Conservation (phyloP, 306 rosid genomes). For the Quercus suber region DNA sequence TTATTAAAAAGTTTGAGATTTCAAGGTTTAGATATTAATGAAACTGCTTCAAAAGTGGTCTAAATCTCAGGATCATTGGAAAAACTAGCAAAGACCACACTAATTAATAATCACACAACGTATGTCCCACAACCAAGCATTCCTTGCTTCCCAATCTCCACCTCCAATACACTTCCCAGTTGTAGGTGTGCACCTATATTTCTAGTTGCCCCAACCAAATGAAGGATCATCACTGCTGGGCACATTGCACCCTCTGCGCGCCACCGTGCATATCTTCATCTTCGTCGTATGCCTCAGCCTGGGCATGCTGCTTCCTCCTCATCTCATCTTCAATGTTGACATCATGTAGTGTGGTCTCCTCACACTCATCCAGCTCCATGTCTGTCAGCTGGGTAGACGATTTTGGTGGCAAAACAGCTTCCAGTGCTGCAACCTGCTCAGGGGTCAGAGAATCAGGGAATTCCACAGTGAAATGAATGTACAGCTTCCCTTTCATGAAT, state of each 20-base stretch:
- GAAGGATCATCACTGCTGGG: slow-evolving; percentile 57
- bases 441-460: slow-evolving; percentile 67
- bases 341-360: slow-evolving; percentile 83
- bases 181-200: neutral
- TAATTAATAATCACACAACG: too few relatives aligned
- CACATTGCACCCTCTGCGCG: slow-evolving; percentile 94
- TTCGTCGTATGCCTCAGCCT: slow-evolving; percentile 72
- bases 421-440: slow-evolving; percentile 65
- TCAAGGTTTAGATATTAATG: too few relatives aligned
- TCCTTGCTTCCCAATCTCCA: neutral
- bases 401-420: slow-evolving; percentile 64
- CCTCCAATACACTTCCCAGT: neutral
- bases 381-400: slow-evolving; percentile 55
- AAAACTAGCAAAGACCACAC: too few relatives aligned
- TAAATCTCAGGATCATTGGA: too few relatives aligned
- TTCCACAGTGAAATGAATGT: slow-evolving; percentile 81
- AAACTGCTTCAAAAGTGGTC: too few relatives aligned
- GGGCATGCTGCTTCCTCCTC: slow-evolving; percentile 67
- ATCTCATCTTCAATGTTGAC: slow-evolving; percentile 87
- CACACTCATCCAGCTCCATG: slow-evolving; percentile 93
- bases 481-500: slow-evolving; percentile 90
- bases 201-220: neutral
- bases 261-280: slow-evolving; percentile 91
- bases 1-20: too few relatives aligned
- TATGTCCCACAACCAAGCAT: too few relatives aligned